Conservation (phyloP, 2,329 filamentous ascomycete species). For the Dissoconium aciculare region DNA sequence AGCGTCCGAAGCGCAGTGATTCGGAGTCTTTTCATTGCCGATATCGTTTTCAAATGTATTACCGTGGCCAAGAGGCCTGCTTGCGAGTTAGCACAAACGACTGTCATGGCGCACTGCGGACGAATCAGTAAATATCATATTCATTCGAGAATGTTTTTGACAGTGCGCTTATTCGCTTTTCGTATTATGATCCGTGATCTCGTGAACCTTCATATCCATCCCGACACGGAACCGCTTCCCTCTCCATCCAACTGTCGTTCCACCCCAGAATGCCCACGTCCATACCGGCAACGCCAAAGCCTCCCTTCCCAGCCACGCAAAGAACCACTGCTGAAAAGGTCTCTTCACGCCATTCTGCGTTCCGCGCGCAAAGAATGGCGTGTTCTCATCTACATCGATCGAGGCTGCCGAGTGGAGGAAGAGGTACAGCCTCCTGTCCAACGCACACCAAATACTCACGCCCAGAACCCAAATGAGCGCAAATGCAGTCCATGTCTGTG, state of each 20-base stretch:
- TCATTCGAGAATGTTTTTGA: no score
- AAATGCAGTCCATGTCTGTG: constrained; percentile 55
- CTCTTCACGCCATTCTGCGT: constrained; percentile 36
- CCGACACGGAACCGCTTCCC: constrained; percentile 69
- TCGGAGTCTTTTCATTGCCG: constrained; percentile 4
- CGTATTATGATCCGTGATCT: constrained; percentile 12
- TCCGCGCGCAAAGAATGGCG: constrained; percentile 54
- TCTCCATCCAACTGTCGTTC: constrained; percentile 74
- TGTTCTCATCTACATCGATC: constrained; percentile 55
- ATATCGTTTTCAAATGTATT: no score
- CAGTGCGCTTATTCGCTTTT: no score
- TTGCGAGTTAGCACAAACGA: no score
- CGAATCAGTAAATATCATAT: constrained; percentile 1
- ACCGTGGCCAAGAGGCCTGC: no score
- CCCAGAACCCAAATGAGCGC: constrained; percentile 49
- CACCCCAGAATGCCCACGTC: constrained; percentile 79
- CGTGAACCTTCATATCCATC: constrained; percentile 67
- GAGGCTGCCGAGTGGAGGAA: constrained; percentile 59
- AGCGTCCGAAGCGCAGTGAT: not conserved
- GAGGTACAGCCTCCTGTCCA: constrained; percentile 60
- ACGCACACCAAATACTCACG: constrained; percentile 53
- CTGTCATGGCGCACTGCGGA: constrained; percentile 3
- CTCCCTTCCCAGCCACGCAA: constrained; percentile 76
- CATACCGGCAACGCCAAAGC: constrained; percentile 74
- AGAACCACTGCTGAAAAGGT: constrained; percentile 54